phyloP scores from a whole-genome alignment of 208 protist species.

The Strigomonas culicis region DNA sequence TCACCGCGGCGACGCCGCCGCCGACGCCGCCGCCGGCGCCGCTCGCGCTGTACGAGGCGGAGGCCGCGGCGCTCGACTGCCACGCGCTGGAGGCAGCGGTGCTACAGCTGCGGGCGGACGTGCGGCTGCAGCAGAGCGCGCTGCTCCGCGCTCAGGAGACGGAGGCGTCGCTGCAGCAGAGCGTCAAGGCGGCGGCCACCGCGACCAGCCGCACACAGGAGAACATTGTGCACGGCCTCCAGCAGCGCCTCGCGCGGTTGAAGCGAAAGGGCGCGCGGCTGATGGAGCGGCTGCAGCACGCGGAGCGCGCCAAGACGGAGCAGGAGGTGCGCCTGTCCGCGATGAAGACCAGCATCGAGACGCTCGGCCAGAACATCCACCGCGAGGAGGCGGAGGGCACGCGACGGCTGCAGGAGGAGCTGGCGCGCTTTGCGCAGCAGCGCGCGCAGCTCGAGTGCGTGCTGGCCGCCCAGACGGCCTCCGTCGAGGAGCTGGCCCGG shows the following conservation, averaged over 20 bases:
- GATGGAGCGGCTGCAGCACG: constrained; percentile 27
- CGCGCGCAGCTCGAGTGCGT: constrained; percentile 46
- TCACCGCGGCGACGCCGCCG: not conserved
- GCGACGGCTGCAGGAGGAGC: constrained; percentile 31
- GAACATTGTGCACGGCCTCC: constrained; percentile 66
- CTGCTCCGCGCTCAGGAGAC: constrained; percentile 45
- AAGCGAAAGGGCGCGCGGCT: constrained; percentile 46
- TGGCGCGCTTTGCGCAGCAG: constrained; percentile 49
- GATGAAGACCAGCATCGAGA: constrained; percentile 38
- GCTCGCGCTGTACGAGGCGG: constrained; percentile 35
- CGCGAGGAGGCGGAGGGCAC: constrained; percentile 58
- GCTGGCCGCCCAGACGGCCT: constrained; percentile 50
- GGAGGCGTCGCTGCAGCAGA: constrained; percentile 38
- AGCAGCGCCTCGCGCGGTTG: constrained; percentile 47
- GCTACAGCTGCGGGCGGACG: constrained; percentile 32
- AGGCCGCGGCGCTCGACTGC: constrained; percentile 33
- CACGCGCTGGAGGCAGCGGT: constrained; percentile 48
- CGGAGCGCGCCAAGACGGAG: constrained; percentile 37
- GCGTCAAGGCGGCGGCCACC: constrained; percentile 47
- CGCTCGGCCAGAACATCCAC: constrained; percentile 45
- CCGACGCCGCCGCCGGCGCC: constrained; percentile 17
- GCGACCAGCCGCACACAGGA: constrained; percentile 65
- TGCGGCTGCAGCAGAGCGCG: constrained; percentile 36
- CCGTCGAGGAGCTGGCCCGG: constrained; percentile 61
- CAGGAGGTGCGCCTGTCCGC: constrained; percentile 44